Conservation (phyloP, 1,284 basidiomycete species). For the Ceratobasidium sp. region DNA sequence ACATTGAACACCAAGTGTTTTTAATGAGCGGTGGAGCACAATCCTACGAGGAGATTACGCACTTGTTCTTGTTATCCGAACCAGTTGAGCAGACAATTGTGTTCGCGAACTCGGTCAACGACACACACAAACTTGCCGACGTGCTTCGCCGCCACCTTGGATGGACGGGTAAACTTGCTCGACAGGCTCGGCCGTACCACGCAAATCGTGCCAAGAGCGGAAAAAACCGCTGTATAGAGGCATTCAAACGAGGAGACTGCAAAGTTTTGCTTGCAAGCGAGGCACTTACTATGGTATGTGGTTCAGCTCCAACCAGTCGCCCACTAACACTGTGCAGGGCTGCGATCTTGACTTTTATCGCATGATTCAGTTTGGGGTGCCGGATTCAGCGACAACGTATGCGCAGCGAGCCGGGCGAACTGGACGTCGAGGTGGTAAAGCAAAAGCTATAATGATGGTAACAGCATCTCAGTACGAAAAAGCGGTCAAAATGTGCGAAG, state of each 20-base stretch:
- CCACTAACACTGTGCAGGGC: neutral
- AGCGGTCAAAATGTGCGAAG: neutral
- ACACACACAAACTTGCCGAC: neutral
- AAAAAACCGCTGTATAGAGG: neutral
- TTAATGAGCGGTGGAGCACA: no score
- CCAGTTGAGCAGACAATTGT: neutral
- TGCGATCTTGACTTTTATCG: neutral
- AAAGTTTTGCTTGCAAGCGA: neutral
- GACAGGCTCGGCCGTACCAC: neutral
- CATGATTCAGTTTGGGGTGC: neutral
- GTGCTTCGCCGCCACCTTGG: neutral
- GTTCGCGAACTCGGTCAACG: neutral
- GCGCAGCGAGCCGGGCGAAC: neutral
- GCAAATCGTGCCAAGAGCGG: neutral
- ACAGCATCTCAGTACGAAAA: conserved; percentile 5
- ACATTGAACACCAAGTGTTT: neutral
- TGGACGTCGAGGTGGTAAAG: neutral
- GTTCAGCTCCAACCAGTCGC: no score
- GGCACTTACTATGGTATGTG: neutral
- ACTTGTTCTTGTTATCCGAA: neutral
- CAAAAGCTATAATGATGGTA: neutral
- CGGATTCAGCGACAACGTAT: neutral
- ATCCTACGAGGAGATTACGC: neutral
- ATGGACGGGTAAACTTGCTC: neutral
- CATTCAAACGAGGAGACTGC: neutral